Percentiles rank a stretch among this genome's conserved stretches.
Evolutionary conservation across 371 early-diverging fungal genomes (phyloP).

Genomic region (Mucor saturninus): DNA sequence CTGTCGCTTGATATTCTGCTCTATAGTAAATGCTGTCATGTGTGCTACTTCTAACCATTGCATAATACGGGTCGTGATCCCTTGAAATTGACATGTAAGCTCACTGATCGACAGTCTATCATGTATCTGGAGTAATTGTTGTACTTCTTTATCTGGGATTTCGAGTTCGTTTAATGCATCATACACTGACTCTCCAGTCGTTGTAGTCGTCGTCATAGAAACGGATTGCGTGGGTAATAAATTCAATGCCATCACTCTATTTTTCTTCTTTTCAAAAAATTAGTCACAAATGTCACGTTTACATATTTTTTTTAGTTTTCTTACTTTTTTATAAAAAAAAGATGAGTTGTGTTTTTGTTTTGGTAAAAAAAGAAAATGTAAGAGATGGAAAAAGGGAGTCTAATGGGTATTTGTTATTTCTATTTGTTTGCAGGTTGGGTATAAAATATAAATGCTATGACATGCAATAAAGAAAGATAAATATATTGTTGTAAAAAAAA

Average conservation of each 20-base stretch:
- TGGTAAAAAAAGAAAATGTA: not conserved
- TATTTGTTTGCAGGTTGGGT: slow-evolving; percentile 8
- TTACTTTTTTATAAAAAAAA: not conserved
- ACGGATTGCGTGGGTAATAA: slow-evolving; percentile 5
- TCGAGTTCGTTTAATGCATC: slow-evolving; percentile 12
- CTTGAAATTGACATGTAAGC: slow-evolving; percentile 22
- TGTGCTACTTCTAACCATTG: slow-evolving; percentile 47
- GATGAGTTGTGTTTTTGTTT: no score
- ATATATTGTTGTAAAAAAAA: not conserved
- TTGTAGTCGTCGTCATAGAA: not conserved
- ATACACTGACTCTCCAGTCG: not conserved
- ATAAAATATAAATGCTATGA: slow-evolving; percentile 5
- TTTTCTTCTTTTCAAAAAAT: not conserved
- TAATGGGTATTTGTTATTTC: slow-evolving; percentile 6
- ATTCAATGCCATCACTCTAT: not conserved
- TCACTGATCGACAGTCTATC: slow-evolving; percentile 16
- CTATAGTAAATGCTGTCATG: slow-evolving; percentile 42
- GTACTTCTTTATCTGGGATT: slow-evolving; percentile 31
- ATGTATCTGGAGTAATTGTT: slow-evolving; percentile 15
- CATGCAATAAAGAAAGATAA: not conserved
- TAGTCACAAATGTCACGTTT: not conserved
- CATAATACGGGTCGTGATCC: slow-evolving; percentile 27
- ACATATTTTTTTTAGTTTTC: not conserved
- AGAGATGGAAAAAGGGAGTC: not conserved
- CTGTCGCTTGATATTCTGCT: slow-evolving; percentile 38